These are phyloP conservation scores for Tilletiaria anomala DNA, from an alignment of 1,284 basidiomycete genomes.

Conservation along the genomic window DNA sequence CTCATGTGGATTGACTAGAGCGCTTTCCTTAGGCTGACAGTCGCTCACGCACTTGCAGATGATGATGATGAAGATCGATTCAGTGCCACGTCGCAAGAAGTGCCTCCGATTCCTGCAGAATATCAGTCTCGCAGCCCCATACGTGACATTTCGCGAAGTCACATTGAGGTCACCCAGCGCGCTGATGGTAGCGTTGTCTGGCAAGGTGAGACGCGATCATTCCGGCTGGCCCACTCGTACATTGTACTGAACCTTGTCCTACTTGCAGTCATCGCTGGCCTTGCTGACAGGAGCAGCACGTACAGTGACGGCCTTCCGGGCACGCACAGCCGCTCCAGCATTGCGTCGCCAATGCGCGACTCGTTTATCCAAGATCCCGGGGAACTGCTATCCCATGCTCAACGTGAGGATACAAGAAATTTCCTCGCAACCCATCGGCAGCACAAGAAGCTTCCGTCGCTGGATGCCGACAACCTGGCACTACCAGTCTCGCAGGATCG, in stretches of 20 bases:
- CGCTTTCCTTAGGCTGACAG: no score
- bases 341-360: no score
- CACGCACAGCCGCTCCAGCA: no score
- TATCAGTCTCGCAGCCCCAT: no score
- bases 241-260: background rate
- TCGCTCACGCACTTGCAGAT: no score
- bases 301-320: no score
- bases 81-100: no score
- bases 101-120: no score
- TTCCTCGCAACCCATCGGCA: background rate
- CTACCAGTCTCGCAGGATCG: background rate
- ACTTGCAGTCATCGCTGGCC: conserved; percentile 18
- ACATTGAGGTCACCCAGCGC: conserved; percentile 31
- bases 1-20: no score
- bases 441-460: background rate
- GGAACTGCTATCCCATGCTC: conserved; percentile 5
- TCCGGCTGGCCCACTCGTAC: background rate
- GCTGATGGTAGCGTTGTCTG: conserved; percentile 30
- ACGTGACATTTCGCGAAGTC: conserved; percentile 4
- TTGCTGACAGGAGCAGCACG: conserved; percentile 17
- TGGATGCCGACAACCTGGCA: background rate
- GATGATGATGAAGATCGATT: no score
- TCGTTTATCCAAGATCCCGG: conserved; percentile 5
- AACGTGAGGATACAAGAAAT: conserved; percentile 3
- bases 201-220: conserved; percentile 7